Evolutionary conservation across 2,329 filamentous ascomycete genomes (phyloP), one percentile per base, ranked within the genome.

Genomic region (Colletotrichum sp.): DNA sequence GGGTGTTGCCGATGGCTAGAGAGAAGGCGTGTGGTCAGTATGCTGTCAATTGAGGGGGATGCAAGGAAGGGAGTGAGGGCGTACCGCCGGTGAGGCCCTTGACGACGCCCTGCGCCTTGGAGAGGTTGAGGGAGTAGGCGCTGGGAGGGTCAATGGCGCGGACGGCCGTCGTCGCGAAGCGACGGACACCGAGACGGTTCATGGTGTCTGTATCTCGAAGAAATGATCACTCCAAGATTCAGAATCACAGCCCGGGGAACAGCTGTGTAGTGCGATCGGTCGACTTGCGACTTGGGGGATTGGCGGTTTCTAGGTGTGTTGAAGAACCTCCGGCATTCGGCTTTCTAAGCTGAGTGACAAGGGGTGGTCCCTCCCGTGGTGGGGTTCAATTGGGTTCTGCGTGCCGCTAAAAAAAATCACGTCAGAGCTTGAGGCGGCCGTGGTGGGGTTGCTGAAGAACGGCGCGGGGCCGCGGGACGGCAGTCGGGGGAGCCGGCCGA

Each of bases 1-100:
- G 96, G 0, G 97, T 99, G 86, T 99, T 99, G 78, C 97, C 97
- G 87, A 99, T 99, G 71, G 97, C 97, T 98, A 18, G 28, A 18
- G 26, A 44, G 39, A 55, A 69, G 15, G 49, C 39, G 34, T 18
- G 39, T n/a, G 4, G 66, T 63, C 5, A 57, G 73, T 16, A 6
- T 18, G n/a, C 21, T 4, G n/a, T 55, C 30, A 26, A 30, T 55
- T 75, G 28, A 28, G 52, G 55, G 7, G 44, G 16, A 59, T 39
- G 59, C 24, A 28, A 28, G 18, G 32, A 57, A 77, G 26, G 8
- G 30, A 26, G 34, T 24, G 36, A 32, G 30, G n/a, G 77, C 86
- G 77, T 90, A 97, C 95, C 96, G 88, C 95, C 95, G 71, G 95
- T 93, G 80, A 98, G 90, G 63, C 95, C 93, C 83, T 93, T 91